Evolutionary conservation across 495 filamentous ascomycete genomes (phyloP), one percentile per base, ranked within the genome.

Genomic region (Jackrogersella minutella): DNA sequence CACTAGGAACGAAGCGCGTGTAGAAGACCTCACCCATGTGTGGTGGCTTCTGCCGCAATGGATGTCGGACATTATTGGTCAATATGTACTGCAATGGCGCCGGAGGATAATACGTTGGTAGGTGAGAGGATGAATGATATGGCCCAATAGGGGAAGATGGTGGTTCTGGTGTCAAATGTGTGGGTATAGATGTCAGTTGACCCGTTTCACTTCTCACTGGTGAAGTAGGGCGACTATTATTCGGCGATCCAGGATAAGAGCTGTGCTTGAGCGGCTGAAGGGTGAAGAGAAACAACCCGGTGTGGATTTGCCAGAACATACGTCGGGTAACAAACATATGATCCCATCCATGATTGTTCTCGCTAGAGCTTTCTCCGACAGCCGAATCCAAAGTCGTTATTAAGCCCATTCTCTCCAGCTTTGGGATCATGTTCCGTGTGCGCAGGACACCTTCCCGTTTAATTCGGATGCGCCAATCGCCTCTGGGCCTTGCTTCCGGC

Each of bases 301-400:
- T 86, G 60, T 95, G 92, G 7, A 96, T 79, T 74, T 97, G 95
- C 95, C 95, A 99, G 79, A 97, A 98, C 69, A 86, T 85, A 13
- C 85, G 82, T 34, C 88, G 88, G 63, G 88, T 89, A 43, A 91
- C 86, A 66, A 95, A 96, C 91, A 96, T 94, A 36, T 87, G 79
- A 17, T 79, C 81, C 91, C 92, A 97, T 49, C 83, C 84, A 41
- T 86, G 85, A 5, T 85, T 85, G 49, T 78, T 80, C 34, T 90
- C 87, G 46, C 90, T 85, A 10, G 85, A 68, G 55, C 85, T 81
- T 0, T 85, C 75, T 6, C 92, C 93, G 5, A 95, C 90, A 14
- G 84, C 83, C 0, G 91, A 93, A 69, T 96, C 91, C 51, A 90
- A 82, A 40, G 79, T 90, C 1, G 88, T 79, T 41, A 97, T 87